Percentiles rank a stretch among this genome's conserved stretches.
Evolutionary conservation across 345 rosid genomes (phyloP).

Genomic region (Sisymbrium irio): DNA sequence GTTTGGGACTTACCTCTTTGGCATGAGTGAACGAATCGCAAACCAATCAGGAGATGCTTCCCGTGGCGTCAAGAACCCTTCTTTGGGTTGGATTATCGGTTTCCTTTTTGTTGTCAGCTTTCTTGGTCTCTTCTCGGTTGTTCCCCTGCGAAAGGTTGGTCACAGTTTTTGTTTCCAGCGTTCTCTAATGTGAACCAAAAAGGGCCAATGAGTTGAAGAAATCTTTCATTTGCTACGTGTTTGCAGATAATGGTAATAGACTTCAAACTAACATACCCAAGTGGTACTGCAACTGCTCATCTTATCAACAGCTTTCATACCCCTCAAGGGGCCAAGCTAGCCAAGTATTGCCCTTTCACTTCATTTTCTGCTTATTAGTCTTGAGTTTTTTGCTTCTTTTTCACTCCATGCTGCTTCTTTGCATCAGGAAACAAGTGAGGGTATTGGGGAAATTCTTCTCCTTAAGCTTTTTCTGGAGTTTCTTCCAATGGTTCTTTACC

Average conservation of each 20-base stretch:
- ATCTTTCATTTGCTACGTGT: constrained; percentile 11
- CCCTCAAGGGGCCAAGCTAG: constrained; percentile 67
- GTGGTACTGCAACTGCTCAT: constrained; percentile 84
- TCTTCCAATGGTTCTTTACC: constrained; percentile 85
- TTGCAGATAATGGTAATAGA: constrained; percentile 74
- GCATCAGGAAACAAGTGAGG: constrained; percentile 70
- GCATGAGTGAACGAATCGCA: constrained; percentile 68
- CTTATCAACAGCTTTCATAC: constrained; percentile 90
- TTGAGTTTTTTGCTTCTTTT: constrained; percentile 20
- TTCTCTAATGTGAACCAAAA: constrained; percentile 7
- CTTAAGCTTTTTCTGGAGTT: constrained; percentile 81
- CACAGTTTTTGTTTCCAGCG: not conserved
- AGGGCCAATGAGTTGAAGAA: constrained; percentile 16
- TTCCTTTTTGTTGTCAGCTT: constrained; percentile 88
- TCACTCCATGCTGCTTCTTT: constrained; percentile 3
- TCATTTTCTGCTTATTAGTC: constrained; percentile 5
- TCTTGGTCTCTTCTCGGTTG: constrained; percentile 79
- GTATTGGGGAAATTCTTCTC: constrained; percentile 67
- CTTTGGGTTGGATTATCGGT: constrained; percentile 67
- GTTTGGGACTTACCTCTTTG: constrained; percentile 73
- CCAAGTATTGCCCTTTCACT: constrained; percentile 43
- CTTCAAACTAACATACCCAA: constrained; percentile 72
- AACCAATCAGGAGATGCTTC: constrained; percentile 40
- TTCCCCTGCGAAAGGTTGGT: constrained; percentile 75
- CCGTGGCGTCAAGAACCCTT: constrained; percentile 48